Evolutionary conservation across 805 yeast genomes (phyloP).

Genomic region (Lachancea lanzarotensis): DNA sequence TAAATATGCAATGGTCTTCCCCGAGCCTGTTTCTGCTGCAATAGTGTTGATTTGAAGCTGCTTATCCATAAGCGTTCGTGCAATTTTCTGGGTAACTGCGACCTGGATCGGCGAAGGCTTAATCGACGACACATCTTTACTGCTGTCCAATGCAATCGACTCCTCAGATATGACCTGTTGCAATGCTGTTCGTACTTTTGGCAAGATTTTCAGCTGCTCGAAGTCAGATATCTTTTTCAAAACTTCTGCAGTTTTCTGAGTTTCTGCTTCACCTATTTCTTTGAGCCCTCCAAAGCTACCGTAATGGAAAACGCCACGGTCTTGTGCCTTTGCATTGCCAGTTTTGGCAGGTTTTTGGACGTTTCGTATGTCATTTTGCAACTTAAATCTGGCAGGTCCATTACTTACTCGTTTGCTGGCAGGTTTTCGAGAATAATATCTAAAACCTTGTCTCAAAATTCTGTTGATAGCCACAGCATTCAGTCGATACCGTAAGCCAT

Average conservation of each 20-base stretch:
- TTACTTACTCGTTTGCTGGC: neutral
- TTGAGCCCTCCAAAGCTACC: conserved; percentile 46
- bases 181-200: conserved; percentile 58
- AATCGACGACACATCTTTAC: conserved; percentile 2
- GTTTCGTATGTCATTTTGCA: neutral
- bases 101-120: conserved; percentile 77
- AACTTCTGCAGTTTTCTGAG: conserved; percentile 34
- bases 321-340: neutral
- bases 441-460: neutral
- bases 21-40: conserved; percentile 97
- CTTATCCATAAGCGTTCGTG: conserved; percentile 31
- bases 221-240: conserved; percentile 54
- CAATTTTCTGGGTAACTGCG: conserved; percentile 48
- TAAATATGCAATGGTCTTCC: conserved; percentile 89
- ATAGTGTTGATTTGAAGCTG: conserved; percentile 59
- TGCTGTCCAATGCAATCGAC: conserved; percentile 31
- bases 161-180: conserved; percentile 45
- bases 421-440: neutral
- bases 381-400: neutral
- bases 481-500: neutral
- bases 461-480: neutral
- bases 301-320: conserved; percentile 29
- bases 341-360: neutral
- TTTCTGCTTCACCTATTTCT: conserved; percentile 32
- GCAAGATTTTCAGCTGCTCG: conserved; percentile 58